Evolutionary conservation across 352 stramenopile genomes (phyloP), one percentile per base, ranked within the genome.

Genomic region (Pythium chondricola): DNA sequence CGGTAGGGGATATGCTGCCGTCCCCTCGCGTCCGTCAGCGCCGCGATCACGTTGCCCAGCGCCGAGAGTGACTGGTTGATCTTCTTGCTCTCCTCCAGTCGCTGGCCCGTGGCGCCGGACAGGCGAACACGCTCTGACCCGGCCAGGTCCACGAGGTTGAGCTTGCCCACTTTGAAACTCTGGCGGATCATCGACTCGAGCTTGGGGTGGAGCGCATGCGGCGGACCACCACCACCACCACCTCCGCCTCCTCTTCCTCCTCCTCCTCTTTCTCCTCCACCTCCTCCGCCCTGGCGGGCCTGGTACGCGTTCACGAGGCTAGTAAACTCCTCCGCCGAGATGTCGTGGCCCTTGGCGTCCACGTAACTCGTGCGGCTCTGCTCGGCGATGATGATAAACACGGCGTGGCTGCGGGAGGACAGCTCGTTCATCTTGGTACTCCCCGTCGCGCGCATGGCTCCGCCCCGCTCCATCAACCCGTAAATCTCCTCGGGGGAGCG

Each of bases 371-470:
- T 96, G 58, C 87, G 83, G 58, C 83, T 95, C 51, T 97, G 88
- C 66, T 98, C 91, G 0, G 88, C 89, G 53, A 97, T 97, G 53
- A 97, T 96, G 60, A 96, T 95, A 52, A 97, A 97, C n/a, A 97
- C 87, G 2, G 90, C 88, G 46, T 97, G 91, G 21, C 79, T 88
- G 11, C 82, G 74, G 2, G 79, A 91, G 7, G 79, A 91, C 6
- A 91, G 59, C 63, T 94, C 83, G 48, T 95, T 95, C 85, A 95
- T 95, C 50, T 90, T 90, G 30, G 85, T 95, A 44, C 70, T 87
- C 2, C 85, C 67, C 0, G 83, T 94, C 7, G 83, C 83, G 7
- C 85, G 79, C 68, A 91, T 89, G 0, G 74, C 72, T 1, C 76
- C 80, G 21, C 83, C 85, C n/a, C 88, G 77, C 51, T 97, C 88